Evolutionary conservation across 2,329 filamentous ascomycete species (phyloP).

Genomic region (Penicillium psychrosexuale): DNA sequence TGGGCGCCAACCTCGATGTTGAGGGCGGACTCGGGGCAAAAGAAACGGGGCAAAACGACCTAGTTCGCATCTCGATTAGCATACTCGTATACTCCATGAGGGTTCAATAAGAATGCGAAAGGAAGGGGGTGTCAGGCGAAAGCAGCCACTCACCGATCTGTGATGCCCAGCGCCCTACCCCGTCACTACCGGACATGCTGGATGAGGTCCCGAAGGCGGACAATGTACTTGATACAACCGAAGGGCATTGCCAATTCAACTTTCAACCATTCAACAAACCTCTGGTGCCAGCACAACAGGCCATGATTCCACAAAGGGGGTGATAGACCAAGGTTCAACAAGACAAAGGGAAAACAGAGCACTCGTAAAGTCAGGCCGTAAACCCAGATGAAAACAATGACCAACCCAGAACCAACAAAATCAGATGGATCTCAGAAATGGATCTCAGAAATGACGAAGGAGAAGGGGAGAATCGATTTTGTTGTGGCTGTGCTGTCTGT

Average conservation of each 20-base stretch:
- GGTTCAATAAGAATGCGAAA: not conserved
- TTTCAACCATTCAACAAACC: constrained; percentile 1
- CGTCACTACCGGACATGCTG: constrained; percentile 22
- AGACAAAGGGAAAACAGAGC: not conserved
- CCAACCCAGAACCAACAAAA: not conserved
- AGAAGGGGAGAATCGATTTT: not conserved
- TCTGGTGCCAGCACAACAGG: not conserved
- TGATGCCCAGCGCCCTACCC: constrained; percentile 16
- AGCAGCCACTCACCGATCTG: constrained; percentile 17
- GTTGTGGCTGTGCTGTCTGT: constrained; percentile 1
- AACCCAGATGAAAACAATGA: not conserved
- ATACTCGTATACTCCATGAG: not conserved
- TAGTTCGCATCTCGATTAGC: not conserved
- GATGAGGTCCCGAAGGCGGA: constrained; percentile 11
- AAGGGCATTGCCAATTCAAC: constrained; percentile 18
- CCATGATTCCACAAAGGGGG: not conserved
- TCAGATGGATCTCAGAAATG: not conserved
- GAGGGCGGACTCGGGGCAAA: not conserved
- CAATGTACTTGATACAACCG: constrained; percentile 4
- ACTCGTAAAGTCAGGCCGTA: not conserved
- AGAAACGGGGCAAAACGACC: not conserved
- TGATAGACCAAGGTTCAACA: not conserved
- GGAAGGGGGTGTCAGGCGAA: not conserved
- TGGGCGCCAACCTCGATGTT: constrained; percentile 30
- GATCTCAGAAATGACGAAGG: not conserved